Conservation (phyloP, 2,329 filamentous ascomycete genomes). For the Emergomyces pasteurianus region DNA sequence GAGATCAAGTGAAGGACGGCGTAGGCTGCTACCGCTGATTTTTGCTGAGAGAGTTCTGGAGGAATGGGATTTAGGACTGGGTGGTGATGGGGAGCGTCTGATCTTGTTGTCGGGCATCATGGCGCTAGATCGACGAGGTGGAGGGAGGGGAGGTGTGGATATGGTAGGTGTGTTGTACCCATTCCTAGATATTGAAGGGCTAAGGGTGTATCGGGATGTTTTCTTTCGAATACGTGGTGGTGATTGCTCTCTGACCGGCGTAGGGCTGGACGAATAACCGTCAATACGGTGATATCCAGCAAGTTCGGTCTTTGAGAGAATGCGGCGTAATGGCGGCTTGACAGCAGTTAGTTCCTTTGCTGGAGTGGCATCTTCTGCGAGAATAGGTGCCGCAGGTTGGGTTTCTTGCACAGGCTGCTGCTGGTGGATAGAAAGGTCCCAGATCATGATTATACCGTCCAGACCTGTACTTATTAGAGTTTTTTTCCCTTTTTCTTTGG, state of each 20-base stretch:
- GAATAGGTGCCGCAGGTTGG: conserved; percentile 12
- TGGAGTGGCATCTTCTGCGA: conserved; percentile 29
- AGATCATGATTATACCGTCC: conserved; percentile 76
- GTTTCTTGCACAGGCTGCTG: conserved; percentile 21
- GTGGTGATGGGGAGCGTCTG: conserved; percentile 29
- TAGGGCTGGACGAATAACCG: conserved; percentile 31
- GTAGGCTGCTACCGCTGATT: conserved; percentile 22
- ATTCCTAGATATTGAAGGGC: conserved; percentile 22
- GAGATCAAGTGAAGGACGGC: conserved; percentile 40
- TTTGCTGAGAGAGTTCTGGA: conserved; percentile 19
- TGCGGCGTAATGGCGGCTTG: conserved; percentile 66
- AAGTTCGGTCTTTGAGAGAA: conserved; percentile 77
- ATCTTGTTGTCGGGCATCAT: conserved; percentile 17
- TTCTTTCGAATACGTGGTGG: conserved; percentile 44
- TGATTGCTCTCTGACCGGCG: conserved; percentile 33
- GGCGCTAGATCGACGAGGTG: conserved; percentile 20
- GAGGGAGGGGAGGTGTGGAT: conserved; percentile 19
- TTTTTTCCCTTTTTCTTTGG: conserved; percentile 34
- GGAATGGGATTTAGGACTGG: conserved; percentile 21
- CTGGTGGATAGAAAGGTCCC: conserved; percentile 36
- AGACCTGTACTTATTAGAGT: conserved; percentile 60
- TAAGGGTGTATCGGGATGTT: conserved; percentile 41
- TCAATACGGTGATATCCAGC: conserved; percentile 57
- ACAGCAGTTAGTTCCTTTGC: conserved; percentile 41
- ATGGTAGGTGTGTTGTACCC: conserved; percentile 19